Base-by-base conservation (phyloP, 2,329 filamentous ascomycete genomes). In the Trichoderma cornu-damae region DNA sequence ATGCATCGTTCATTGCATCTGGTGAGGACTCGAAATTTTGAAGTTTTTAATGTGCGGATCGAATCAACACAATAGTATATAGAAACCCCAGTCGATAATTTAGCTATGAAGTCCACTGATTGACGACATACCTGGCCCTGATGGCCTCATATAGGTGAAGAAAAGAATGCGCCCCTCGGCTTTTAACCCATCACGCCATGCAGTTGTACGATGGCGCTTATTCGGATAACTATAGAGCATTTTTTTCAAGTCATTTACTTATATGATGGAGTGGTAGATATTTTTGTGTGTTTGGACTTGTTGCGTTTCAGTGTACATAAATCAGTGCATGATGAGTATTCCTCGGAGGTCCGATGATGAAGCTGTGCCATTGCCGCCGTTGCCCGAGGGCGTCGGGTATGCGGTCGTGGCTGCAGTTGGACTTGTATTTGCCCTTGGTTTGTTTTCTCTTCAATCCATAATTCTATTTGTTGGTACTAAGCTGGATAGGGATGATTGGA, bases 91-190 rank as follows among this genome's bases (percentile, higher is more conserved):
- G 51, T n/a, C 22, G 20, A 37, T 54, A 20, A 44, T 18, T 24
- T 22, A 54, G 40, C 30, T 37, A 54, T 35, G 51, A 40, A 37
- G 51, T 46, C 22, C n/a, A 26, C 6, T 7, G 8, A 46, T 22
- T 54, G 51, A 54, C 51, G 51, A 54, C 40, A 54, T 54, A 35
- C 26, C 37, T 54, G 20, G 40, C 40, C 18, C n/a, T 37, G n/a
- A 54, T 54, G 28, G 51, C 7, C 51, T 54, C 51, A 54, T 54
- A 28, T 44, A 20, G 11, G 11, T 35, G 40, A 46, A 18, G 7
- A 46, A n/a, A 18, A 35, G 14, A 44, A 9, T 26, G 5, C 30
- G 40, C 40, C 30, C n/a, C 24, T 44, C 37, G 51, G 40, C 20
- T 37, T 24, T 35, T 14, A 37, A 35, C 30, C 14, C 4, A 54